Evolutionary conservation across 1,139 yeast genomes (phyloP).

Genomic region (Kodamaea ohmeri): DNA sequence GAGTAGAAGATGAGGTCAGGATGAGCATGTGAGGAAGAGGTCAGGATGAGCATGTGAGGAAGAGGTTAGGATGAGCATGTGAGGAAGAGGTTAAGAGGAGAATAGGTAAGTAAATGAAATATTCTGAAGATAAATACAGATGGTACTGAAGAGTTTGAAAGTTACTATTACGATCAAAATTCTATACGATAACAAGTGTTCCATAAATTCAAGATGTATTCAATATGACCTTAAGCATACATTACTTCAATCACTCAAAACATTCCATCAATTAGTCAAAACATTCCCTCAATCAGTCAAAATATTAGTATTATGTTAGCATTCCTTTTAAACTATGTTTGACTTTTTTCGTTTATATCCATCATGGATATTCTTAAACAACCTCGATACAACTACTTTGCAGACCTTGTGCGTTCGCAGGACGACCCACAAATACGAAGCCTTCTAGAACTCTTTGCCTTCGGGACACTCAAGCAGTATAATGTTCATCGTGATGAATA

Average conservation of each 20-base stretch:
- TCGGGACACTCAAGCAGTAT: conserved; percentile 34
- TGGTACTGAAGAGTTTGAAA: too few relatives aligned
- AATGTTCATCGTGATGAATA: conserved; percentile 19
- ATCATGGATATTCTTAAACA: conserved; percentile 6
- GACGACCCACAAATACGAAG: conserved; percentile 11
- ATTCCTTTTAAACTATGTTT: neutral
- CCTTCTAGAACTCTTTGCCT: conserved; percentile 38
- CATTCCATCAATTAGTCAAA: too few relatives aligned
- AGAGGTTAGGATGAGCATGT: neutral
- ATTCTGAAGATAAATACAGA: neutral
- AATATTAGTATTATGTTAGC: neutral
- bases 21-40: neutral
- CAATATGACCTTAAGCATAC: too few relatives aligned
- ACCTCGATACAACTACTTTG: conserved; percentile 14
- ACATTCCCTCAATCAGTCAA: too few relatives aligned
- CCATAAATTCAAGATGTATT: too few relatives aligned
- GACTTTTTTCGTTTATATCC: neutral
- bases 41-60: neutral
- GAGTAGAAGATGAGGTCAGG: neutral
- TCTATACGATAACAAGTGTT: too few relatives aligned
- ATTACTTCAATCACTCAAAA: too few relatives aligned
- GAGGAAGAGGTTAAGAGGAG: neutral
- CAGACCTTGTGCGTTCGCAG: conserved; percentile 8
- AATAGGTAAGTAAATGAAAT: neutral
- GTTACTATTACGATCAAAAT: too few relatives aligned